Conservation (phyloP, 2,329 filamentous ascomycete genomes). For the Arachnopeziza araneosa region DNA sequence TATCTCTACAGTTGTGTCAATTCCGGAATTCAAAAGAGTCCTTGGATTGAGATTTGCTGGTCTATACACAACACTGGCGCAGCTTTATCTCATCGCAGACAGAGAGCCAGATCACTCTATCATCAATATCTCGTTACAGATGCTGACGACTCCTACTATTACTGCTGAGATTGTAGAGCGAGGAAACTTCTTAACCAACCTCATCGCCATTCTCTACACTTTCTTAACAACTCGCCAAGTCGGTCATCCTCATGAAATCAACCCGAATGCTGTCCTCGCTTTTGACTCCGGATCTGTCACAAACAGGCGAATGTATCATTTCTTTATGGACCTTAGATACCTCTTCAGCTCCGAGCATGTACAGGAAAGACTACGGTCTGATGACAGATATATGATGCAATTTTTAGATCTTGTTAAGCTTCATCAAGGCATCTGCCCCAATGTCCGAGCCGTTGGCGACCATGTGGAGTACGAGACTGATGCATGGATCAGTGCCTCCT, state of each 20-base stretch:
- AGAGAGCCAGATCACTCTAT: slow-evolving; percentile 97
- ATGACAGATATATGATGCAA: slow-evolving; percentile 84
- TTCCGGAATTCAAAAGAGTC: slow-evolving; percentile 93
- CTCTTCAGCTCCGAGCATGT: slow-evolving; percentile 85
- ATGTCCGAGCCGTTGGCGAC: slow-evolving; percentile 83
- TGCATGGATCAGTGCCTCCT: slow-evolving; percentile 92
- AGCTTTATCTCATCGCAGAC: slow-evolving; percentile 93
- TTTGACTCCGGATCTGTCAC: slow-evolving; percentile 94
- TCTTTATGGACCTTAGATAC: slow-evolving; percentile 91
- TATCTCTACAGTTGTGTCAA: slow-evolving; percentile 91
- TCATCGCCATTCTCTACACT: slow-evolving; percentile 95
- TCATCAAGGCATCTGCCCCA: slow-evolving; percentile 95
- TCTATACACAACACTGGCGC: slow-evolving; percentile 86
- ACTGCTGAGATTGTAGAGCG: slow-evolving; percentile 92
- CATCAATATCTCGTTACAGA: slow-evolving; percentile 93
- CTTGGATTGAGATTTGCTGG: slow-evolving; percentile 90
- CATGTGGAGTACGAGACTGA: slow-evolving; percentile 98
- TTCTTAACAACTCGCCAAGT: slow-evolving; percentile 96
- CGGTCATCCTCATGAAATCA: slow-evolving; percentile 84
- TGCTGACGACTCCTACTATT: slow-evolving; percentile 94
- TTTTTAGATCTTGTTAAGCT: slow-evolving; percentile 94
- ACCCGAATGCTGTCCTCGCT: slow-evolving; percentile 77
- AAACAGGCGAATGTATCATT: slow-evolving; percentile 94
- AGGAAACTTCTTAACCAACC: slow-evolving; percentile 90
- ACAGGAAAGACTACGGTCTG: slow-evolving; percentile 73